These are phyloP conservation scores for Gigaspora rosea DNA, from an alignment of 192 early-diverging fungal genomes.

Conservation along the genomic window DNA sequence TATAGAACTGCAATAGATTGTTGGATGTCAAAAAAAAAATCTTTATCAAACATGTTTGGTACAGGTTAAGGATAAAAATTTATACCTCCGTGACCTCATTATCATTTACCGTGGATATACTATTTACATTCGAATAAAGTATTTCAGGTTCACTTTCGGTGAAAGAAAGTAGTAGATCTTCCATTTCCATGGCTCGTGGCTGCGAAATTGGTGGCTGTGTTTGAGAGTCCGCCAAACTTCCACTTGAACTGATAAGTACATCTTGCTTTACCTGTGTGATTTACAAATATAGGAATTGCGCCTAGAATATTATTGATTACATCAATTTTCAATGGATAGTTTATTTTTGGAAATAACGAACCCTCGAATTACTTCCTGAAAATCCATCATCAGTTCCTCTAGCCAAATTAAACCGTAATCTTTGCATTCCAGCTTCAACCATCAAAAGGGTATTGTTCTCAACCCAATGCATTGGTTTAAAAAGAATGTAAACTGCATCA, in stretches of 20 bases:
- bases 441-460: conserved; percentile 2
- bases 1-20: neutral
- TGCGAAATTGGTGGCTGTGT: no score
- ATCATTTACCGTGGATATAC: no score
- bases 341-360: neutral
- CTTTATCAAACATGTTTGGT: neutral
- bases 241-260: no score
- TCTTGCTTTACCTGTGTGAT: no score
- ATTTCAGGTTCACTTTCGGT: no score
- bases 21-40: neutral
- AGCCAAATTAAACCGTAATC: neutral
- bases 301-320: no score
- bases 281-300: no score
- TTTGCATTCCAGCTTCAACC: conserved; percentile 7
- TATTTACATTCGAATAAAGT: no score
- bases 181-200: no score
- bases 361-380: neutral
- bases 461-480: neutral
- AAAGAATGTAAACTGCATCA: neutral
- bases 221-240: no score
- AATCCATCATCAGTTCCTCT: neutral
- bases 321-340: no score
- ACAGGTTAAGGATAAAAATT: neutral
- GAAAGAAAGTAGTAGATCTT: no score
- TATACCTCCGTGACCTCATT: neutral